Evolutionary conservation across 768 basidiomycete genomes (phyloP), one percentile per base, ranked within the genome.

Genomic region (Psilocybe subaeruginosa): DNA sequence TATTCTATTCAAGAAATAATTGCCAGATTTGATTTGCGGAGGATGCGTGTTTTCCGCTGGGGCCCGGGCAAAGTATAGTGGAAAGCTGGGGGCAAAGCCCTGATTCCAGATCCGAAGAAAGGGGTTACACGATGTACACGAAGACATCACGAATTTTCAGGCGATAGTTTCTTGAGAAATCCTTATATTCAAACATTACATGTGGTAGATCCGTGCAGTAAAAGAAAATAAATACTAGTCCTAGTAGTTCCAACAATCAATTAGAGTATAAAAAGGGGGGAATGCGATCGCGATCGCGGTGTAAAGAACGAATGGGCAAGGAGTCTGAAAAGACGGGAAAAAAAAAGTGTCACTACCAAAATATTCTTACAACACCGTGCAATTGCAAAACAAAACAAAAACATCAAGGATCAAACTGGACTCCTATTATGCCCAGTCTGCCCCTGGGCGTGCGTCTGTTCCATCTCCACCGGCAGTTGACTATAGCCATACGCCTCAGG

Each of bases 381-480:
- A 35, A 35, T 35, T 35, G 33, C 33, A 6, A 35, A 35, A 48
- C 19, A 31, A 17, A 16, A 47, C 1, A 17, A 56, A 45, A 29
- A 31, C 14, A 45, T 7, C 19, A 47, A 33, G 17, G 27, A 27
- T 58, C 37, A 64, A 45, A 64, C 63, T 5, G 63, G 51, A 49
- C 63, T 64, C 35, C 50, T 56, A 8, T 54, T 49, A 17, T 35
- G 30, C 17, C 61, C 30, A 3, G 56, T 59, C 23, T 59, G 58
- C 2, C 31, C 63, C 63, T 61, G 70, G 2, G 46, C 53, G 1
- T 54, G 58, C 7, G 48, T 64, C 63, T 61, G 70, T 27, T 69
- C 75, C 85, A 91, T 78, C 69, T 93, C 92, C 19, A 92, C 81
- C 19, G 91, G 88, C 57, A 94, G 68, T 67, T 85, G 89, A 54